Evolutionary conservation across 2,329 filamentous ascomycete species (phyloP).

Genomic region (Cladophialophora exuberans): DNA sequence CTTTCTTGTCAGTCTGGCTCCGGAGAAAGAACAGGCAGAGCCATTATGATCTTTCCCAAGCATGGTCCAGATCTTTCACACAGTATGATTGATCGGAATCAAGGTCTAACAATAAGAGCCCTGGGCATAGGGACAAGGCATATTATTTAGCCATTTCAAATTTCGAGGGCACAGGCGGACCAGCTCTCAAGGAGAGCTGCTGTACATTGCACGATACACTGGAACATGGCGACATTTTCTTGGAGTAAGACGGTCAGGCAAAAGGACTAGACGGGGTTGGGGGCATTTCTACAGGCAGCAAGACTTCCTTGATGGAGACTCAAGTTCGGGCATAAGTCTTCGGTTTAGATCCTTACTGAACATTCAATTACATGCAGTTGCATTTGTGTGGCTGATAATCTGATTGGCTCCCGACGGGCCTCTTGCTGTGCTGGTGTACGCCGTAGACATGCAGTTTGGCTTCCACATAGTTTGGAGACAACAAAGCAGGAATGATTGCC

Average conservation of each 20-base stretch:
- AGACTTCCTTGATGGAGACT: background rate
- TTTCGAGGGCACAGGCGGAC: background rate
- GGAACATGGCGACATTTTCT: conserved; percentile 18
- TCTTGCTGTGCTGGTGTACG: too few species aligned
- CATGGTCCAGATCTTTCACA: background rate
- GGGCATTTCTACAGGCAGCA: conserved; percentile 20
- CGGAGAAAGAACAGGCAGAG: conserved; percentile 24
- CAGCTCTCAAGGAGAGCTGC: too few species aligned
- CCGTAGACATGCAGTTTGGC: conserved; percentile 12
- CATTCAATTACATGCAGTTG: background rate
- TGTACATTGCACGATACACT: conserved; percentile 20
- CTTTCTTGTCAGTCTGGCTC: conserved; percentile 62
- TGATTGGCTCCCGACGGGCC: too few species aligned
- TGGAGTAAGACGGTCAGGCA: conserved; percentile 16
- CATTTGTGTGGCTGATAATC: background rate
- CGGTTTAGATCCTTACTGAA: conserved; percentile 1
- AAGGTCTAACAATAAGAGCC: too few species aligned
- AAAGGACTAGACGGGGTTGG: conserved; percentile 20
- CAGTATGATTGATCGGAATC: background rate
- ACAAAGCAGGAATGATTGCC: too few species aligned
- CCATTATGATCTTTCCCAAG: conserved; percentile 23
- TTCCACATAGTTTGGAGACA: too few species aligned
- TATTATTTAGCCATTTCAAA: too few species aligned
- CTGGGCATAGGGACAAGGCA: too few species aligned
- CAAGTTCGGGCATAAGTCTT: conserved; percentile 4